These are phyloP conservation scores for Citrullus colocynthis DNA, from an alignment of 306 rosid genomes.

Conservation along the genomic window DNA sequence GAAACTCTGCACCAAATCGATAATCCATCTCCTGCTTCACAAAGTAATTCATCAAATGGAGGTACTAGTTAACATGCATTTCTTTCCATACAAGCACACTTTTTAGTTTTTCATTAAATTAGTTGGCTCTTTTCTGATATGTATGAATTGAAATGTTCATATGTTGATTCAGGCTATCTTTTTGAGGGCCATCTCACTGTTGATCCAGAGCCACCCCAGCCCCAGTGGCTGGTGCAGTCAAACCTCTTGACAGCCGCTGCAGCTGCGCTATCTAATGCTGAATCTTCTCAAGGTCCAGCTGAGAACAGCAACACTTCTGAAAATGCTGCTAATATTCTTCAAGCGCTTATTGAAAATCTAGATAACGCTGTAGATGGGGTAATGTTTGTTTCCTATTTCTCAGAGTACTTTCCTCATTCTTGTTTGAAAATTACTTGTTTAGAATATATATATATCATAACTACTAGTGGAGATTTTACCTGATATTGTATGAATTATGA, in stretches of 20 bases:
- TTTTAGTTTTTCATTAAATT: neutral
- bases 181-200: conserved; percentile 95
- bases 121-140: neutral
- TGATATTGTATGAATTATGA: neutral
- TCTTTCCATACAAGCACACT: neutral
- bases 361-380: conserved; percentile 62
- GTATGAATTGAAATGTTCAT: neutral
- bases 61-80: conserved; percentile 21
- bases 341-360: conserved; percentile 47
- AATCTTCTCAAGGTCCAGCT: conserved; percentile 43
- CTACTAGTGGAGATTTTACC: neutral
- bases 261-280: conserved; percentile 49
- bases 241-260: conserved; percentile 54
- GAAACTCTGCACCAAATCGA: conserved; percentile 49
- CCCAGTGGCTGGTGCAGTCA: conserved; percentile 77
- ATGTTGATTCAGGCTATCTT: conserved; percentile 51
- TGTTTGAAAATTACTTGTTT: neutral
- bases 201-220: conserved; percentile 88
- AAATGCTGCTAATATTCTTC: conserved; percentile 36
- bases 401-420: neutral
- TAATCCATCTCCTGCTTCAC: conserved; percentile 27
- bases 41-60: conserved; percentile 23
- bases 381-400: conserved; percentile 4
- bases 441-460: neutral
- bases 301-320: conserved; percentile 24